These are phyloP conservation scores for Cudoniella acicularis DNA, from an alignment of 495 filamentous ascomycete species.

Conservation along the genomic window DNA sequence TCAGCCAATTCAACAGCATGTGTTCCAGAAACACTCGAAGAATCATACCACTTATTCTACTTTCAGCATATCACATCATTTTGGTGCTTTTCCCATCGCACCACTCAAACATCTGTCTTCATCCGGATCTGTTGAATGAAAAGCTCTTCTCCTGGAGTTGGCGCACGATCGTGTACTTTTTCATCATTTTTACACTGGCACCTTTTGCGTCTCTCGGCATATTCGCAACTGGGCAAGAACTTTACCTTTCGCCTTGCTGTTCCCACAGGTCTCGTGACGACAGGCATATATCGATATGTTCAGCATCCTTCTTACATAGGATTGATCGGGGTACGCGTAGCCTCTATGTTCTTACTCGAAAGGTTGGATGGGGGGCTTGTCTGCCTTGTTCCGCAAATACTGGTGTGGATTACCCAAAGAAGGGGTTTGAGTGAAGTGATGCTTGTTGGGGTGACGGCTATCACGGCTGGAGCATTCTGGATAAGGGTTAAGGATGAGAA, in stretches of 20 bases:
- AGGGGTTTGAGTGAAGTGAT: background rate
- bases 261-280: conserved; percentile 39
- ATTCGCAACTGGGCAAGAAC: conserved; percentile 36
- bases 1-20: background rate
- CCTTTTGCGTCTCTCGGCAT: conserved; percentile 35
- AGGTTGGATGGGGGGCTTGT: conserved; percentile 9
- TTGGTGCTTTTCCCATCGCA: conserved; percentile 22
- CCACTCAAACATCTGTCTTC: conserved; percentile 26
- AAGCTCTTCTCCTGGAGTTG: conserved; percentile 19
- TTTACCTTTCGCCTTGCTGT: conserved; percentile 46
- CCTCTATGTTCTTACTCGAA: background rate
- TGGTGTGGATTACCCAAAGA: background rate
- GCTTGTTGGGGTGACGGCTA: background rate
- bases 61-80: conserved; percentile 29
- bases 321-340: conserved; percentile 4
- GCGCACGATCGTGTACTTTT: conserved; percentile 21
- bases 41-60: conserved; percentile 1
- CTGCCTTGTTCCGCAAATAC: conserved; percentile 3
- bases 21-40: background rate
- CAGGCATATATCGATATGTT: conserved; percentile 40
- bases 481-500: conserved; percentile 13
- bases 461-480: background rate
- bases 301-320: conserved; percentile 49
- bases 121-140: conserved; percentile 31
- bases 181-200: conserved; percentile 32